Base-by-base conservation (phyloP, 1,139 yeast genomes). In the Yamadazyma sp. region DNA sequence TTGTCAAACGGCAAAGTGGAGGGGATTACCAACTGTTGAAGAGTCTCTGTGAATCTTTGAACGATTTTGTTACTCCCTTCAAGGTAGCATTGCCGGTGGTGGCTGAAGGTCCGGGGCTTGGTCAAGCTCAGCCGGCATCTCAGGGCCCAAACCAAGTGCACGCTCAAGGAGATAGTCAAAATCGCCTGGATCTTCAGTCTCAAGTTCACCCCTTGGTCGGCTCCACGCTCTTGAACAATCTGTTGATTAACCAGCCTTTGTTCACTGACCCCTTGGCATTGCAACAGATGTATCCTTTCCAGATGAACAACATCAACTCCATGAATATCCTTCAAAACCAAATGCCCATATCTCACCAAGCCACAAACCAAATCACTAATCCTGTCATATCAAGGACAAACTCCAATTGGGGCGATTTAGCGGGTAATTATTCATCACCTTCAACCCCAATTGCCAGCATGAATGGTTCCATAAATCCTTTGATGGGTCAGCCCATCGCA, bases 11-110 rank as follows among this genome's bases (percentile, higher is more conserved):
- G 31, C 69, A 65, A 29, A 79, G 68, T 29, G 80, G 77, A 40
- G 42, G 51, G 1, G 22, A 20, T 20, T 78, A 58, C 52, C 61
- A 57, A 31, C 60, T 79, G 0, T 63, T 81, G 48, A 65, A 64
- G 30, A 74, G 71, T 8, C 68, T 78, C 37, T 69, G 79, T 44
- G 66, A 63, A 27, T 51, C 58, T 6, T 63, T 81, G 12, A 75
- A 73, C 41, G 79, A 80, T 46, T 69, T 61, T 40, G 53, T 59
- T n/a, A 73, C 70, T 31, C 94, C 95, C 1, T 85, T 86, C 57
- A 59, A 73, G 38, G 69, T 75, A 10, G 81, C 89, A 1, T 67
- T 82, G 42, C 63, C 66, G 22, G 57, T 49, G 17, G 15, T 30
- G 11, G 15, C 23, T 3, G 24, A 30, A 17, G 8, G 12, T 9